Base-by-base conservation (phyloP, 148 eudicot species). In the Rhododendron williamsianum region DNA sequence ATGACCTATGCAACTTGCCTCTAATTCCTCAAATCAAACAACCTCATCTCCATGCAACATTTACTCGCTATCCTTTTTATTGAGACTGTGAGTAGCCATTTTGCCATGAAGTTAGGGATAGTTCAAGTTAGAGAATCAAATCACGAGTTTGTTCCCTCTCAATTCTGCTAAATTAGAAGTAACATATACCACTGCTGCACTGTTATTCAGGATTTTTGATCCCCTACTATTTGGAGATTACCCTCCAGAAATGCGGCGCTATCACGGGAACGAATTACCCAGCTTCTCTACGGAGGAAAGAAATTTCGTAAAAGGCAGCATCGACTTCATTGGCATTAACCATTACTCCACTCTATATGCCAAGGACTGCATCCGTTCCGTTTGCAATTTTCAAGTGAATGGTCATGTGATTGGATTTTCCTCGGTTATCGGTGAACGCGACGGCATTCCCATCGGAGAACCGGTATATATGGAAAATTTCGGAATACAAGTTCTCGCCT, bases 321-420 rank as follows among this genome's bases (percentile, higher is more conserved):
- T 90, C 11, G 98, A 94, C 74, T 96, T 93, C 74, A n/a, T 96
- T 33, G 99, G 97, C 18, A 73, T 96, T 49, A 96, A 96, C 87
- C 98, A 96, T 88, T 96, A 94, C 82, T 38, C 93, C 21, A 82
- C 97, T 38, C 77, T 89, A 2, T 96, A 92, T 86, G 93, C 92
- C 19, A 84, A 90, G 76, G 99, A 96, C 74, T 96, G 99, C 81
- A 54, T 89, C 58, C 73, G 84, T 36, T 90, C 91, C 10, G 38
- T 65, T 76, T 93, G 96, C 52, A 80, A 73, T 72, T 13, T 51
- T 2, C 56, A 11, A 23, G 84, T 79, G 18, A 84, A 88, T 82
- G 93, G 92, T 5, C 80, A 94, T 7, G 91, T 94, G 36, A 79
- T 60, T 15, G 97, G 95, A 54, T 96, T 87, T 80, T 87, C 82